Conservation (phyloP, 495 filamentous ascomycete genomes). For the Lichina pygmaea region DNA sequence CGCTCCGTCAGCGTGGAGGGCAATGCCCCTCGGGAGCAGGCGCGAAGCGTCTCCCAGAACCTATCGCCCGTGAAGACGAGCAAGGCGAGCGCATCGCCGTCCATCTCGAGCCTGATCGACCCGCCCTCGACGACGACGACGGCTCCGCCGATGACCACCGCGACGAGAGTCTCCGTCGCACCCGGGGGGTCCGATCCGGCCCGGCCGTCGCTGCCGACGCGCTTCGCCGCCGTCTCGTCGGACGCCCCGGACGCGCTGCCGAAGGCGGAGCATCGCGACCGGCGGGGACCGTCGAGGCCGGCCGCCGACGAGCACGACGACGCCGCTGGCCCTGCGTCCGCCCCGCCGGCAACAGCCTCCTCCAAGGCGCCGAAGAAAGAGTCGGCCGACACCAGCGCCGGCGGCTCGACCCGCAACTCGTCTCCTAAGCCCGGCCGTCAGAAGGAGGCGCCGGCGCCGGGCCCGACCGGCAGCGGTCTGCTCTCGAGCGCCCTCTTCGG, state of each 20-base stretch:
- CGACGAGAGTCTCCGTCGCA: too few relatives aligned
- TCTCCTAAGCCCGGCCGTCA: conserved; percentile 29
- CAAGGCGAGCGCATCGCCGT: conserved; percentile 63
- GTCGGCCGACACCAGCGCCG: conserved; percentile 14
- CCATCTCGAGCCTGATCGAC: conserved; percentile 74
- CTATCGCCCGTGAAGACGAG: conserved; percentile 13
- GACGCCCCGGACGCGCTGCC: too few relatives aligned
- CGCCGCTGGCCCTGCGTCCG: background rate
- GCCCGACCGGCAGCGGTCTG: conserved; percentile 36
- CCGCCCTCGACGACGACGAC: conserved; percentile 22
- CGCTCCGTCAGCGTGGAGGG: conserved; percentile 23
- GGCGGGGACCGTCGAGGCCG: background rate
- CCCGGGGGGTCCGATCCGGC: too few relatives aligned
- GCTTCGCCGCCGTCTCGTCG: too few relatives aligned
- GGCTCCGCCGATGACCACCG: background rate
- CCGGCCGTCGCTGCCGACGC: too few relatives aligned
- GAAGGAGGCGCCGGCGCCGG: conserved; percentile 24
- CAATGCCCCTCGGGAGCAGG: conserved; percentile 17
- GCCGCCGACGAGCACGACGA: background rate
- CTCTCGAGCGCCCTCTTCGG: conserved; percentile 35
- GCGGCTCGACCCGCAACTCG: conserved; percentile 25
- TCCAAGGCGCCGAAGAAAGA: conserved; percentile 9
- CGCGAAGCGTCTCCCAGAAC: conserved; percentile 7
- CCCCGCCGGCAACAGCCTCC: background rate
- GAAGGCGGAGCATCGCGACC: too few relatives aligned